Percentiles rank a stretch among this genome's conserved stretches.
phyloP scores from a whole-genome alignment of 1,284 basidiomycete genomes.

The Malassezia dermatis region DNA sequence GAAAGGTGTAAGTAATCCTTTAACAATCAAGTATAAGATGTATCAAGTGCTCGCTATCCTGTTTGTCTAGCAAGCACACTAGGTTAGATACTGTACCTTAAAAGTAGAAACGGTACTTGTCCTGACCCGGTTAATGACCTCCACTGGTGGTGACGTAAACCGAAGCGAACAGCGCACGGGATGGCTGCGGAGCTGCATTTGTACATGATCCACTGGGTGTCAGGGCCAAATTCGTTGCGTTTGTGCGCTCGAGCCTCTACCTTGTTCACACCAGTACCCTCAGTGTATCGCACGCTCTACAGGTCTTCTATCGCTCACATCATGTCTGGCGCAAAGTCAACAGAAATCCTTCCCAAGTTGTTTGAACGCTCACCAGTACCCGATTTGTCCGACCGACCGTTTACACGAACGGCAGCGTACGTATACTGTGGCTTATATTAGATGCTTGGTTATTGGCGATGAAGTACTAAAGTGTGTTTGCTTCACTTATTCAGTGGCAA shows the following conservation, averaged over 20 bases:
- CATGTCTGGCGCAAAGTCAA: neutral
- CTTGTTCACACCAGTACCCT: neutral
- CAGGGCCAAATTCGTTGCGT: neutral
- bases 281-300: neutral
- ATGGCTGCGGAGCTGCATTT: neutral
- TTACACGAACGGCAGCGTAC: conserved; percentile 18
- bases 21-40: too few relatives aligned
- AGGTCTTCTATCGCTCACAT: neutral
- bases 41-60: neutral
- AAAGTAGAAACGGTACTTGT: too few relatives aligned
- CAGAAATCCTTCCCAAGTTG: neutral
- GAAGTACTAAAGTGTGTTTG: conserved; percentile 50
- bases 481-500: conserved; percentile 59
- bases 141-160: too few relatives aligned
- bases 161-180: neutral
- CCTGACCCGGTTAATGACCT: too few relatives aligned
- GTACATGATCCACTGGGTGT: neutral
- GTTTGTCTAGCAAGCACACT: too few relatives aligned
- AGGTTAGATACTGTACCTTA: too few relatives aligned
- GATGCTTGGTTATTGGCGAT: conserved; percentile 55
- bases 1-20: neutral
- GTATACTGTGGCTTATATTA: neutral
- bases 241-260: neutral
- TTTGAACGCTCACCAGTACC: conserved; percentile 4
- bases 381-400: neutral